phyloP scores from a whole-genome alignment of 1,139 yeast species.

The Scheffersomyces segobiensis region DNA sequence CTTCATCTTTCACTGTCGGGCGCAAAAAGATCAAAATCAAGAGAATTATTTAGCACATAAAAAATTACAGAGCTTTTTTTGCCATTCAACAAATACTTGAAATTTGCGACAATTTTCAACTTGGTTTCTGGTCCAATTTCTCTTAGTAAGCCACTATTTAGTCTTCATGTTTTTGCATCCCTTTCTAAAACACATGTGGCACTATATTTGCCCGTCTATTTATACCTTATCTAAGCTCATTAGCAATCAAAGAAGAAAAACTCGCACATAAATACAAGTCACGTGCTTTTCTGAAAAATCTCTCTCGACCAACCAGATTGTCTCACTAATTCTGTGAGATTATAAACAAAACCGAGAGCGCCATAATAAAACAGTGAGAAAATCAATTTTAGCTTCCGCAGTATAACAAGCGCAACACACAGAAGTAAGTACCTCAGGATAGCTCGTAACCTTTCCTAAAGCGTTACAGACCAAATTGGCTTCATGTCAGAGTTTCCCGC shows the following conservation, averaged over 20 bases:
- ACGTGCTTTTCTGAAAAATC: not conserved
- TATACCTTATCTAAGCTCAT: not conserved
- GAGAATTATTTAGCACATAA: not conserved
- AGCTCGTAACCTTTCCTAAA: not conserved
- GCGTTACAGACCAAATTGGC: not conserved
- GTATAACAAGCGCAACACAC: not conserved
- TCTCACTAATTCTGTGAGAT: not conserved
- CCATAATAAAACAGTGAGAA: not conserved
- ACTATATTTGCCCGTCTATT: too few species aligned
- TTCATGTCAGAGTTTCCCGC: not conserved
- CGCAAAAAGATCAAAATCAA: not conserved
- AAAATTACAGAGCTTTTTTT: not conserved
- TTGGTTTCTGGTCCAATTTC: too few species aligned
- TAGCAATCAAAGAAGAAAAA: not conserved
- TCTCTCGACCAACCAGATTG: constrained; percentile 1
- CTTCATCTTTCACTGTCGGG: not conserved
- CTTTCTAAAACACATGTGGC: too few species aligned
- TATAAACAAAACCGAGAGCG: not conserved
- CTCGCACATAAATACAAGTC: not conserved
- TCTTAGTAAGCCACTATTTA: too few species aligned
- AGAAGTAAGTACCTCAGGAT: not conserved
- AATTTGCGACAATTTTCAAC: too few species aligned
- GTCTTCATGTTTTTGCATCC: too few species aligned
- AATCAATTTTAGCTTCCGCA: not conserved
- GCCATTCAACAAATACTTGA: not conserved